Evolutionary conservation across 352 stramenopile species (phyloP).

Genomic region (Phytophthora niederhauseri): DNA sequence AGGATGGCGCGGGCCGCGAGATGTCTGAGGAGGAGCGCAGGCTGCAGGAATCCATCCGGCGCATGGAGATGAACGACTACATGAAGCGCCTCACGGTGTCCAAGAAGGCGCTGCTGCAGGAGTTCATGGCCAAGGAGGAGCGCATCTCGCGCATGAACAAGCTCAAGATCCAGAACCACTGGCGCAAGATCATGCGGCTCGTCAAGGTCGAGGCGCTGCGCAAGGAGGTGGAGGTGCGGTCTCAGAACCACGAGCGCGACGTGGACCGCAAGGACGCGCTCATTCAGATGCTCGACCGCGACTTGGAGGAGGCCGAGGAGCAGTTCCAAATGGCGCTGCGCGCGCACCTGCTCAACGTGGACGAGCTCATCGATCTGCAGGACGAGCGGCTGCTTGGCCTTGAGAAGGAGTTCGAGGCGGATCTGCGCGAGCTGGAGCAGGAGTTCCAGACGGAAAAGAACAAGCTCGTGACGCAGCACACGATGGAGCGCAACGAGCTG

Average conservation of each 20-base stretch:
- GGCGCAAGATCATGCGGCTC: slow-evolving; percentile 96
- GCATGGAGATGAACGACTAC: slow-evolving; percentile 89
- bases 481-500: slow-evolving; percentile 77
- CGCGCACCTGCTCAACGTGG: slow-evolving; percentile 90
- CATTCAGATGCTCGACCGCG: slow-evolving; percentile 95
- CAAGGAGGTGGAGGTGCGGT: slow-evolving; percentile 93
- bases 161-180: slow-evolving; percentile 96
- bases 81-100: slow-evolving; percentile 80
- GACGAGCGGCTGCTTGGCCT: slow-evolving; percentile 88
- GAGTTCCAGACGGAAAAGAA: slow-evolving; percentile 90
- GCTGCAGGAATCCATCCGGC: slow-evolving; percentile 78
- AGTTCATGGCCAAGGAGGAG: slow-evolving; percentile 81
- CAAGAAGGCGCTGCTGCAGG: slow-evolving; percentile 76
- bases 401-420: slow-evolving; percentile 92
- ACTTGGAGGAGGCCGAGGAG: slow-evolving; percentile 94
- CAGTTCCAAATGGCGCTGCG: slow-evolving; percentile 94
- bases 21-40: slow-evolving; percentile 71
- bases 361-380: slow-evolving; percentile 93
- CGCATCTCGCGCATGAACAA: slow-evolving; percentile 83
- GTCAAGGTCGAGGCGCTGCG: slow-evolving; percentile 92
- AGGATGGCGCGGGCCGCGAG: slow-evolving; percentile 51
- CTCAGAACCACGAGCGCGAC: slow-evolving; percentile 95
- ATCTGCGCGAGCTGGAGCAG: slow-evolving; percentile 82
- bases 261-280: slow-evolving; percentile 95
- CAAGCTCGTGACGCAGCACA: slow-evolving; percentile 75